Percentiles rank a stretch among this genome's conserved stretches.
Conservation (phyloP, 2,329 filamentous ascomycete species). For the Bisporella sp. region DNA sequence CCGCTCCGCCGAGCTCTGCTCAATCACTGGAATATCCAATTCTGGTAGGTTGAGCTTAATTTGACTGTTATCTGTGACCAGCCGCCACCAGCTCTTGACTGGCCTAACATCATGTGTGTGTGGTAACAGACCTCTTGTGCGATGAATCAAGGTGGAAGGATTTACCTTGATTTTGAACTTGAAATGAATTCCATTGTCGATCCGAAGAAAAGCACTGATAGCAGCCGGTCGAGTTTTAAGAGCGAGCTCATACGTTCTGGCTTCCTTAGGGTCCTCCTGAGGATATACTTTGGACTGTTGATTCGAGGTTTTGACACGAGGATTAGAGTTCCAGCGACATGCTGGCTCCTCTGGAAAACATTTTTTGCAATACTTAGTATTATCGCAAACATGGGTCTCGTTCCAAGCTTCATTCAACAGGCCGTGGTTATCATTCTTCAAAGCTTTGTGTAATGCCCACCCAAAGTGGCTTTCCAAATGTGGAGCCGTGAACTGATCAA, state of each 20-base stretch:
- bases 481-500: background rate
- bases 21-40: too few species aligned
- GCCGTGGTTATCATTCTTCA: background rate
- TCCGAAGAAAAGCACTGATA: too few species aligned
- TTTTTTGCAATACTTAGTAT: slow-evolving; percentile 6
- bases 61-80: slow-evolving; percentile 35
- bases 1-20: too few species aligned
- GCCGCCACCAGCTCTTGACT: slow-evolving; percentile 35
- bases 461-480: background rate
- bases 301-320: slow-evolving; percentile 9
- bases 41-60: too few species aligned
- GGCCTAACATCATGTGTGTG: slow-evolving; percentile 9
- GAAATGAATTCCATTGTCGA: too few species aligned
- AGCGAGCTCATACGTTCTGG: slow-evolving; percentile 41
- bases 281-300: slow-evolving; percentile 28
- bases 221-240: slow-evolving; percentile 38
- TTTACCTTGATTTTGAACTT: slow-evolving; percentile 30
- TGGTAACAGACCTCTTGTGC: slow-evolving; percentile 23
- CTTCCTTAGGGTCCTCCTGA: slow-evolving; percentile 43
- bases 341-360: slow-evolving; percentile 33
- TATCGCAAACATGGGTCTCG: background rate
- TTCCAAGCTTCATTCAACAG: background rate
- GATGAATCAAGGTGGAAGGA: slow-evolving; percentile 34
- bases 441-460: background rate
- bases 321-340: slow-evolving; percentile 28